phyloP scores from a whole-genome alignment of 202 grass and related monocot genomes.

The Dendrocalamus latiflorus region DNA sequence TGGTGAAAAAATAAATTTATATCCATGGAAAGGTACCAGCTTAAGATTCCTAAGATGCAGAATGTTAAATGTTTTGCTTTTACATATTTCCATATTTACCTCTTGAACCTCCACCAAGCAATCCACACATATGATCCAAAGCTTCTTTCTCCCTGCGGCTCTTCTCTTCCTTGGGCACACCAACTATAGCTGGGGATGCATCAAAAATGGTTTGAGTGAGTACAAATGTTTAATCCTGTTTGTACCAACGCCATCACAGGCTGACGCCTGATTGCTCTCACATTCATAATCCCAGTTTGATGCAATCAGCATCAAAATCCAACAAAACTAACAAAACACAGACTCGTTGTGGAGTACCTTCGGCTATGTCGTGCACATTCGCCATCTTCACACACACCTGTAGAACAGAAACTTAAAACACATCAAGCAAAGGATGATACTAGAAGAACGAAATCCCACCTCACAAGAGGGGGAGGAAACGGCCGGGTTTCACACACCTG shows the following conservation, averaged over 20 bases:
- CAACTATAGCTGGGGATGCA: neutral
- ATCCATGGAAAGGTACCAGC: no score
- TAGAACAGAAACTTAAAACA: neutral
- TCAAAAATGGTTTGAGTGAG: no score
- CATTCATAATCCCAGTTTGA: neutral
- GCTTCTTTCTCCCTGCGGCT: constrained; percentile 88
- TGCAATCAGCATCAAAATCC: no score
- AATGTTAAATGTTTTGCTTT: constrained; percentile 11
- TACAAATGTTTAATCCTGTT: no score
- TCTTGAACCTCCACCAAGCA: no score
- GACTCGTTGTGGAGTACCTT: no score
- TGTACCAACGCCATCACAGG: no score
- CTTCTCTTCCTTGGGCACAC: constrained; percentile 86
- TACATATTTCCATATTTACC: constrained; percentile 36
- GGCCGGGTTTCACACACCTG: constrained; percentile 31
- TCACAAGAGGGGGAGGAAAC: neutral
- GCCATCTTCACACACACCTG: constrained; percentile 95
- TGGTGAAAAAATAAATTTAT: no score
- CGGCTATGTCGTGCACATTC: constrained; percentile 59
- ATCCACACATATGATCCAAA: constrained; percentile 79
- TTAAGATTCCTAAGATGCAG: neutral
- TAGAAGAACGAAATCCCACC: neutral
- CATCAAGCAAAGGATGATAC: neutral
- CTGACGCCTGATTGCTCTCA: neutral
- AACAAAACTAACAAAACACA: no score